Evolutionary conservation across 192 early-diverging fungal species (phyloP).

Genomic region (Chytriomyces sp.): DNA sequence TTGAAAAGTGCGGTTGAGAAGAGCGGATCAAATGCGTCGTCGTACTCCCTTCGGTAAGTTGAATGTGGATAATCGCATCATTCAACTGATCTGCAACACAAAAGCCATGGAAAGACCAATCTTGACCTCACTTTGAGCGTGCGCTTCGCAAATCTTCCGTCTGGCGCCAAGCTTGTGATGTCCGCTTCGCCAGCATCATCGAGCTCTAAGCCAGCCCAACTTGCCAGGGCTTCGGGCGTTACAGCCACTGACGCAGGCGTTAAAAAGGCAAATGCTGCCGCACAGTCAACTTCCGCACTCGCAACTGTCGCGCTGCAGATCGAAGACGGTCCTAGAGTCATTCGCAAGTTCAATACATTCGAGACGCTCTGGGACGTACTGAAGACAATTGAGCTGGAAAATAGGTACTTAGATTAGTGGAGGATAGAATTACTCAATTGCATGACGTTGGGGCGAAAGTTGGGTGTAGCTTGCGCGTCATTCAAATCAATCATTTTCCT

Average conservation of each 20-base stretch:
- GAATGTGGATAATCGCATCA: not conserved
- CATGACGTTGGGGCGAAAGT: no score
- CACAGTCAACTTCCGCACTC: not conserved
- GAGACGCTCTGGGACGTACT: slow-evolving; percentile 75
- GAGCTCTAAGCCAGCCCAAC: not conserved
- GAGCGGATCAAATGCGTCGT: slow-evolving; percentile 44
- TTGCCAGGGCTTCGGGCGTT: not conserved
- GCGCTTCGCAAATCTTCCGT: slow-evolving; percentile 79
- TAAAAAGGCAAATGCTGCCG: not conserved
- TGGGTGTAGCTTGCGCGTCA: no score
- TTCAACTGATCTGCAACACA: not conserved
- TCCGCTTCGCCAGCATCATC: slow-evolving; percentile 14
- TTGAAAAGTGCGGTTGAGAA: slow-evolving; percentile 64
- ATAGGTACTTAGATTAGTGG: not conserved
- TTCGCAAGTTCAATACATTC: slow-evolving; percentile 59
- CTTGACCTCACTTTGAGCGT: slow-evolving; percentile 75
- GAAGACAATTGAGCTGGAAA: slow-evolving; percentile 52
- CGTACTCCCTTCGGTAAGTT: not conserved
- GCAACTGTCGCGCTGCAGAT: slow-evolving; percentile 75
- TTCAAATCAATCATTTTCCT: no score
- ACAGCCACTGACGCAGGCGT: not conserved
- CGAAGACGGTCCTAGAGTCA: slow-evolving; percentile 66
- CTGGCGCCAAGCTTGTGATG: slow-evolving; percentile 75
- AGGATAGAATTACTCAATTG: no score
- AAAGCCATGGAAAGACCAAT: slow-evolving; percentile 53